Evolutionary conservation across 1,139 yeast species (phyloP).

Genomic region (Lipomyces yarrowii): DNA sequence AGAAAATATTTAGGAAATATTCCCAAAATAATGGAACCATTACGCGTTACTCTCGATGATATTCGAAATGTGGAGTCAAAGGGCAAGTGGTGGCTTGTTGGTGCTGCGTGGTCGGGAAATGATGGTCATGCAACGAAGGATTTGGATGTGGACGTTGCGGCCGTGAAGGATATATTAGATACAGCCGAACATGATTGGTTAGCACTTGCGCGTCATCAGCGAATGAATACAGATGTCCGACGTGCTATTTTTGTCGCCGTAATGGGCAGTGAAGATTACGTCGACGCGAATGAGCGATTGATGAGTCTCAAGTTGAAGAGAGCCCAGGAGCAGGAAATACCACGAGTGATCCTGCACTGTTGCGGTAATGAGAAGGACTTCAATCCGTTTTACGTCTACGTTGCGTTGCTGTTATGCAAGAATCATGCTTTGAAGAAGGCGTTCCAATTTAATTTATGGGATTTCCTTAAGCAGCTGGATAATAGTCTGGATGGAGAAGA

Average conservation of each 20-base stretch:
- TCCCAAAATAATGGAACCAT: slow-evolving; percentile 62
- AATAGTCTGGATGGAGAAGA: slow-evolving; percentile 51
- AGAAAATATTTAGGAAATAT: slow-evolving; percentile 66
- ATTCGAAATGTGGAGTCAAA: slow-evolving; percentile 71
- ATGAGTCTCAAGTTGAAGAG: slow-evolving; percentile 78
- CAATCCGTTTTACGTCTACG: slow-evolving; percentile 87
- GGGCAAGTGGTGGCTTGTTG: slow-evolving; percentile 99
- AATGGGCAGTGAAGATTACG: slow-evolving; percentile 91
- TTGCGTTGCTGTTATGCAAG: slow-evolving; percentile 74
- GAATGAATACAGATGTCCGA: slow-evolving; percentile 95
- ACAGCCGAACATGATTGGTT: slow-evolving; percentile 84
- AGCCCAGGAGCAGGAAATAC: slow-evolving; percentile 86
- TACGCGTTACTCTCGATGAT: slow-evolving; percentile 83
- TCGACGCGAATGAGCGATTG: slow-evolving; percentile 81
- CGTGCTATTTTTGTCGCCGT: slow-evolving; percentile 90
- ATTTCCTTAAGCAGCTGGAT: slow-evolving; percentile 73
- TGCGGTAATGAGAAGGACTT: slow-evolving; percentile 78
- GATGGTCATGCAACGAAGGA: slow-evolving; percentile 36
- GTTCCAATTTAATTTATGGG: slow-evolving; percentile 91
- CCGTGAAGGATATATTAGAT: slow-evolving; percentile 57
- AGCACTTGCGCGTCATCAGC: slow-evolving; percentile 77
- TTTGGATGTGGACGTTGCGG: slow-evolving; percentile 38
- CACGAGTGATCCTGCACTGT: slow-evolving; percentile 83
- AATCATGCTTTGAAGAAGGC: slow-evolving; percentile 71
- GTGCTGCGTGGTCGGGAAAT: slow-evolving; percentile 76